Base-by-base conservation (phyloP, 805 yeast species). In the Wickerhamiella qilinensis region DNA sequence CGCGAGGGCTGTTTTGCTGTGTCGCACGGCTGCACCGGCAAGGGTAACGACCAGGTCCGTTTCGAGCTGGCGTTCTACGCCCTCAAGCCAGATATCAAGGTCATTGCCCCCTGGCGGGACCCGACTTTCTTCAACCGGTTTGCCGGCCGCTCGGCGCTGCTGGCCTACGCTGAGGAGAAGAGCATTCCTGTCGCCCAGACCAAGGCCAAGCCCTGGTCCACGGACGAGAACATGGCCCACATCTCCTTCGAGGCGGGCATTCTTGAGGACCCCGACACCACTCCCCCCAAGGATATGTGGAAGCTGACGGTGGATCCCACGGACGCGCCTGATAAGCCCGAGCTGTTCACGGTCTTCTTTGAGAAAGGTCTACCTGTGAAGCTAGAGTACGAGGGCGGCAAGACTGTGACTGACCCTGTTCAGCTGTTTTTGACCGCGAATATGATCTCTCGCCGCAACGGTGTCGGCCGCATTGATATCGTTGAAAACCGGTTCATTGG, bases 201-300 rank as follows among this genome's bases (percentile, higher is more conserved):
- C 50, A 85, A 85, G 64, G 84, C 97, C 48, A 91, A 91, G 70
- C 99, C 99, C 52, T 91, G 99, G 99, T 86, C 97, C 28, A 91
- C 98, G 42, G 99, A 91, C 62, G 99, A 91, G 69, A 91, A 91
- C 73, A 68, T 88, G 75, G 98, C 97, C 35, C 99, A 91, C 65
- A 91, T 91, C 62, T 88, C 97, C 30, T 91, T 82, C 62, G 99
- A 91, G 71, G 99, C 99, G 47, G 99, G 99, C 65, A 91, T 91
- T 51, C 75, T 91, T 56, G 99, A 91, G 68, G 94, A 91, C 67
- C 99, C 99, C 58, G 82, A 91, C 63, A 77, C 88, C 52, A 91
- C 98, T 38, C 98, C 98, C 48, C 98, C 98, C 65, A 88, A 86
- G 69, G 98, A 91, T 63, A 91, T 91, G 98, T 91, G 98, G 98